Conservation (phyloP, 371 early-diverging fungal species). For the Rhizomucor miehei region DNA sequence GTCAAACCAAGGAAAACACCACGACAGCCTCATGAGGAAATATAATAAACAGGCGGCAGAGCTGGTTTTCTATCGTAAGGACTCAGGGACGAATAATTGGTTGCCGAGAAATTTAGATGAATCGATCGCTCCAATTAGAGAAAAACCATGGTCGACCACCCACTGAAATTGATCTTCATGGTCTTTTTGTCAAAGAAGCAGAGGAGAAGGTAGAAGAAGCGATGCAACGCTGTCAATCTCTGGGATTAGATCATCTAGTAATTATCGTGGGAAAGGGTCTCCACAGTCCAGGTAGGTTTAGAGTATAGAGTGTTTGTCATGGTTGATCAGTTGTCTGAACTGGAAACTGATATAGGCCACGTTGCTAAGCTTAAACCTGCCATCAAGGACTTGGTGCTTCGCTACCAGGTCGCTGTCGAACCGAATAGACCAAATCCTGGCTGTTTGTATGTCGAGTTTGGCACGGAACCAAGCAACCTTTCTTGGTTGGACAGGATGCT, state of each 20-base stretch:
- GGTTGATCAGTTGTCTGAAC: neutral
- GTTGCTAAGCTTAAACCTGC: slow-evolving; percentile 65
- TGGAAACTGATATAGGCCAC: slow-evolving; percentile 19
- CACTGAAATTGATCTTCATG: slow-evolving; percentile 61
- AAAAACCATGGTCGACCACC: slow-evolving; percentile 46
- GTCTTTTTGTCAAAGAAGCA: slow-evolving; percentile 59
- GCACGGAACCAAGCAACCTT: slow-evolving; percentile 45
- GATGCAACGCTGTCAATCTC: slow-evolving; percentile 40
- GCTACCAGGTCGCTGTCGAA: slow-evolving; percentile 51
- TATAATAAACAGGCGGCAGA: slow-evolving; percentile 55
- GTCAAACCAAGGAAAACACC: slow-evolving; percentile 50
- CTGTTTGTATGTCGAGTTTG: slow-evolving; percentile 58
- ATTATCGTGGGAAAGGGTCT: slow-evolving; percentile 67
- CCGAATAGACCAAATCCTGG: slow-evolving; percentile 62
- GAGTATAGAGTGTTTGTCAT: no score
- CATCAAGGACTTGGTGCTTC: slow-evolving; percentile 48
- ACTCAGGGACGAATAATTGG: no score
- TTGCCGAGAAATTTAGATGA: neutral
- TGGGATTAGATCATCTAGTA: slow-evolving; percentile 36
- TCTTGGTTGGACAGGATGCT: slow-evolving; percentile 42
- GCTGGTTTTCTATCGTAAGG: slow-evolving; percentile 43
- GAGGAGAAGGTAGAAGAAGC: slow-evolving; percentile 50
- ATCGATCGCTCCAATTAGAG: slow-evolving; percentile 16
- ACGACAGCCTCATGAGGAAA: slow-evolving; percentile 50
- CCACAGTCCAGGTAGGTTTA: slow-evolving; percentile 43